These are phyloP conservation scores for Mortierella sp. DNA, from an alignment of 371 early-diverging fungal species.

Conservation along the genomic window DNA sequence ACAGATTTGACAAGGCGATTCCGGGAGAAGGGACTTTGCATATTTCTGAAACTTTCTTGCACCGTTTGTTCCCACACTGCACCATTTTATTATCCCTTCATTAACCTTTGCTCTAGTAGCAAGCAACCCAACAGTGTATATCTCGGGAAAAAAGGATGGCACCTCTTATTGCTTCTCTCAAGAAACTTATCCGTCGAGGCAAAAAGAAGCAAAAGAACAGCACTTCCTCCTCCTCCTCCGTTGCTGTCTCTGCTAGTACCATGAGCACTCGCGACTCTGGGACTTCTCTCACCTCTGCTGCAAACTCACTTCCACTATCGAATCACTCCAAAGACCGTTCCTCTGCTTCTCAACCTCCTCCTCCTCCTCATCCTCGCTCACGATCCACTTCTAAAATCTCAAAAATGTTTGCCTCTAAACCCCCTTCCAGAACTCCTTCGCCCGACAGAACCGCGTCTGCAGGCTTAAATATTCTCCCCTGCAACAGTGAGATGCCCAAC, in stretches of 20 bases:
- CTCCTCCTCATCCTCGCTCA: not conserved
- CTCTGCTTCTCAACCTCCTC: constrained; percentile 2
- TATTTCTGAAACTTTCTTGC: not conserved
- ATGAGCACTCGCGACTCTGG: constrained; percentile 30
- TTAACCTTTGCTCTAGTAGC: not conserved
- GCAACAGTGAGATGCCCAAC: not conserved
- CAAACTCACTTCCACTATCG: constrained; percentile 13
- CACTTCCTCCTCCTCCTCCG: not conserved
- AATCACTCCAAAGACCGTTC: constrained; percentile 4
- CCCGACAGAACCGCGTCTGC: constrained; percentile 5
- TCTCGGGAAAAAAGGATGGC: constrained; percentile 21
- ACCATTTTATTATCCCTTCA: not conserved
- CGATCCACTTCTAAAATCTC: not conserved
- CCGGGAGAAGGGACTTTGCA: no score
- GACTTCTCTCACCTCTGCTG: constrained; percentile 23
- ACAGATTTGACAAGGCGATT: no score
- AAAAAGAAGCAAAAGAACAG: constrained; percentile 34
- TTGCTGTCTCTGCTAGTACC: not conserved
- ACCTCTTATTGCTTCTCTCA: constrained; percentile 59
- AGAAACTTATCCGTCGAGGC: constrained; percentile 54
- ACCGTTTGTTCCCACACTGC: not conserved
- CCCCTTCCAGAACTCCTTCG: constrained; percentile 15
- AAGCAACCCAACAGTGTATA: not conserved
- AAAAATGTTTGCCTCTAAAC: constrained; percentile 7
- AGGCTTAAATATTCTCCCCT: constrained; percentile 3